These are phyloP conservation scores for Trichoderma cornu-damae DNA, from an alignment of 2,329 filamentous ascomycete genomes.

Conservation along the genomic window DNA sequence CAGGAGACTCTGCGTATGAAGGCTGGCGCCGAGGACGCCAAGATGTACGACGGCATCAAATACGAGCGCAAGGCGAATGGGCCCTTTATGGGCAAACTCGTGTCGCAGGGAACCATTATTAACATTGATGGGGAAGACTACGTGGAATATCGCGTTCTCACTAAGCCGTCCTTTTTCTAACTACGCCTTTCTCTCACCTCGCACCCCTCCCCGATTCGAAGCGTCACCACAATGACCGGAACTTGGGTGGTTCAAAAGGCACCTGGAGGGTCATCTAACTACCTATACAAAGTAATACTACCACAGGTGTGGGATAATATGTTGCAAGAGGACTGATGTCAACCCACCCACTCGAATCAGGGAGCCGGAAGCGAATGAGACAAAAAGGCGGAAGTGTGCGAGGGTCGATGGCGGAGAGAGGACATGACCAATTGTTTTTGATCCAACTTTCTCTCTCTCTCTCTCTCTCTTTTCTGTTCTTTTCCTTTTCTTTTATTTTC, in stretches of 20 bases:
- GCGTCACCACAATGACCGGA: too few relatives aligned
- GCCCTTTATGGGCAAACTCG: slow-evolving; percentile 58
- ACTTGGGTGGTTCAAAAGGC: too few relatives aligned
- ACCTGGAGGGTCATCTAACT: too few relatives aligned
- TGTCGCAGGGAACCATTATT: slow-evolving; percentile 56
- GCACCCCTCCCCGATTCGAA: too few relatives aligned
- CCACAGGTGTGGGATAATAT: too few relatives aligned
- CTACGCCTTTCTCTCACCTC: not conserved
- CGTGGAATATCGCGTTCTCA: slow-evolving; percentile 61
- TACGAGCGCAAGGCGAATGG: slow-evolving; percentile 58
- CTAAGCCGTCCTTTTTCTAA: slow-evolving; percentile 58
- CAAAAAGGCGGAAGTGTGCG: not conserved
- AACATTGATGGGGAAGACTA: slow-evolving; percentile 63
- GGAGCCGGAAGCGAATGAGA: not conserved
- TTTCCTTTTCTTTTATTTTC: not conserved
- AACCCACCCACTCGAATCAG: too few relatives aligned
- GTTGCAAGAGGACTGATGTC: too few relatives aligned
- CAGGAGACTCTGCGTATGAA: slow-evolving; percentile 47
- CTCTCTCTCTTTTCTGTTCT: not conserved
- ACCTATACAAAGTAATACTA: too few relatives aligned
- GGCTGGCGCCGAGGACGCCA: slow-evolving; percentile 46
- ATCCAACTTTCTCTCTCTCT: too few relatives aligned
- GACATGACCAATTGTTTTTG: too few relatives aligned
- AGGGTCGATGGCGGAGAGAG: too few relatives aligned
- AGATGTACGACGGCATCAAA: slow-evolving; percentile 54